Base-by-base conservation (phyloP, 345 rosid species). In the Citrus medica region DNA sequence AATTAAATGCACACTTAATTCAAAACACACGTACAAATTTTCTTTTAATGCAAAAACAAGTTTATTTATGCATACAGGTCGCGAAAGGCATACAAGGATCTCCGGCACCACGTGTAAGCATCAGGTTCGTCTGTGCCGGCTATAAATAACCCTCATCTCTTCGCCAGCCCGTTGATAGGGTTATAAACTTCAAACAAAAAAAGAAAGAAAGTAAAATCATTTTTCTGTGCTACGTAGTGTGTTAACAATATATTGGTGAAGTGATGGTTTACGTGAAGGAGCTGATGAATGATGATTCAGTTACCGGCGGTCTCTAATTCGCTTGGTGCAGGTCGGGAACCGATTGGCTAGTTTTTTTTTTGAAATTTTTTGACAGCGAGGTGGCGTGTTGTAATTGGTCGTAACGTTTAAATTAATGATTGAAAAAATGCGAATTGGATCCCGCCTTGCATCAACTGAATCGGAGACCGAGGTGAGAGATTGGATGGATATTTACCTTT, bases 321-420 rank as follows among this genome's bases (percentile, higher is more conserved):
- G 97, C 98, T 93, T 94, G 98, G 95, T 94, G 97, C 97, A 94
- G 95, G 93, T 93, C 97, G 97, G 98, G 98, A 92, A 88, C 93
- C 83, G 85, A 81, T 88, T 88, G 78, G 78, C 87, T 81, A 33
- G 30, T 67, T 42, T 10, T 62, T 69, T 40, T 40, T 24, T 40
- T 58, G 14, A 14, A 5, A 37, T 59, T 24, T 30, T 2, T 2
- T 27, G 14, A 33, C 53, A 48, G 71, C 80, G 86, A 81, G 51
- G 12, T 87, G 84, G 73, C 9, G 48, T 56, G 6, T 61, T 65
- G 71, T 69, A 67, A 72, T 79, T 82, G 82, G 84, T 37, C 60
- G 79, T 74, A n/a, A 28, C 25, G 35, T 33, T 51, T 76, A 32
- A 76, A 66, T 28, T 40, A 68, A 53, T 53, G 19, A 53, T 19